phyloP scores from a whole-genome alignment of 495 filamentous ascomycete species.

The Aspergillus sclerotioniger region DNA sequence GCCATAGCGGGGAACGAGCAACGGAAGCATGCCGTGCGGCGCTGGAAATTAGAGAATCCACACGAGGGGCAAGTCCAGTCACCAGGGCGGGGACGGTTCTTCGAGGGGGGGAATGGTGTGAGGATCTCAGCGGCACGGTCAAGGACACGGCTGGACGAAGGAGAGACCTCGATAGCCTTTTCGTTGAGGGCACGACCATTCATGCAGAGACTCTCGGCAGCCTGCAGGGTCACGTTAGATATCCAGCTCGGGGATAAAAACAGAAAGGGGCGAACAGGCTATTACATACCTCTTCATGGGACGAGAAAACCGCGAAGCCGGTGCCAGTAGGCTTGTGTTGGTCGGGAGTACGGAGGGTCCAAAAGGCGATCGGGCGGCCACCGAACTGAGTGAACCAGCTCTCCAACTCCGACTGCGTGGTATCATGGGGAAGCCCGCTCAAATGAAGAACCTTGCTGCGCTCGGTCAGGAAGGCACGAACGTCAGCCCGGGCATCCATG shows the following conservation, averaged over 20 bases:
- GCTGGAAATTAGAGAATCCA: conserved; percentile 84
- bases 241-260: conserved; percentile 1
- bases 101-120: conserved; percentile 94
- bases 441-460: conserved; percentile 97
- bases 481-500: conserved; percentile 95
- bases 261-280: conserved; percentile 6
- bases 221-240: conserved; percentile 49
- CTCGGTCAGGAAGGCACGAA: conserved; percentile 92
- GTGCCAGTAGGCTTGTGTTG: conserved; percentile 98
- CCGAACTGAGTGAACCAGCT: conserved; percentile 99
- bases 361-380: conserved; percentile 97
- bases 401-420: conserved; percentile 95
- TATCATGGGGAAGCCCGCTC: conserved; percentile 95
- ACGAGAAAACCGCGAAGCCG: conserved; percentile 97
- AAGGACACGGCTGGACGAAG: conserved; percentile 90
- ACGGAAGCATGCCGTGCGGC: conserved; percentile 96
- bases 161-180: conserved; percentile 97
- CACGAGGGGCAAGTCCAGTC: conserved; percentile 99
- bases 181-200: conserved; percentile 97
- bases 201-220: conserved; percentile 97
- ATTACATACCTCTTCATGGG: conserved; percentile 90
- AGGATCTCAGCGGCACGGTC: conserved; percentile 94
- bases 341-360: conserved; percentile 95
- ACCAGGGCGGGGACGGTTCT: conserved; percentile 94
- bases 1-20: conserved; percentile 95